Percentiles rank a stretch among this genome's conserved stretches.
These are phyloP conservation scores for Candida chilensis DNA, from an alignment of 805 yeast genomes.

Conservation along the genomic window DNA sequence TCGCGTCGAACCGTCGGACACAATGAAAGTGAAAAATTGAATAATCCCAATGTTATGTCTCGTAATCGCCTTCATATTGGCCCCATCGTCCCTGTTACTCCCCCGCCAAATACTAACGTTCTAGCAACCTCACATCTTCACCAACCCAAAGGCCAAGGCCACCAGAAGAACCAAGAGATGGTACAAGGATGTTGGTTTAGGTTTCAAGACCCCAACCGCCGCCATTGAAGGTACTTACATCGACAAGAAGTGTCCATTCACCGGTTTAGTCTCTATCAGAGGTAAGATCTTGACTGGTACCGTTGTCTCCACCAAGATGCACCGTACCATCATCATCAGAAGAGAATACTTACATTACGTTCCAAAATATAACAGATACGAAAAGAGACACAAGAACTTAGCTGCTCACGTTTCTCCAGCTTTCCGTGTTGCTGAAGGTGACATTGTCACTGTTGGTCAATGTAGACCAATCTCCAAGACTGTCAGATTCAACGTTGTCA, in stretches of 20 bases:
- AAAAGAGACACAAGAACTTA: conserved; percentile 99
- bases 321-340: conserved; percentile 99
- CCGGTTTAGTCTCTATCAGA: conserved; percentile 95
- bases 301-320: conserved; percentile 99
- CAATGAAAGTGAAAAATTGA: too few species aligned
- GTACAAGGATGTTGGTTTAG: conserved; percentile 99
- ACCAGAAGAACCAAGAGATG: conserved; percentile 99
- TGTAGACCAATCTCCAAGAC: conserved; percentile 99
- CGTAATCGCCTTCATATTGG: too few species aligned
- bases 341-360: conserved; percentile 99
- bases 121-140: conserved; percentile 99
- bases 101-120: conserved; percentile 31
- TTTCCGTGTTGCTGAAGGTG: conserved; percentile 99
- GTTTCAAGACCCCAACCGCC: conserved; percentile 99
- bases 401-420: conserved; percentile 99
- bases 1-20: too few species aligned
- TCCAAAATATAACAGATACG: conserved; percentile 99
- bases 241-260: conserved; percentile 99
- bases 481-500: conserved; percentile 98
- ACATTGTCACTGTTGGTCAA: conserved; percentile 98
- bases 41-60: too few species aligned
- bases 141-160: conserved; percentile 99
- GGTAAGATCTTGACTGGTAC: conserved; percentile 99
- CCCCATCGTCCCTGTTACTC: too few species aligned
- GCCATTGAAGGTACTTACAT: conserved; percentile 98